Conservation (phyloP, 345 rosid species). For the Eucalyptus polyanthemos region DNA sequence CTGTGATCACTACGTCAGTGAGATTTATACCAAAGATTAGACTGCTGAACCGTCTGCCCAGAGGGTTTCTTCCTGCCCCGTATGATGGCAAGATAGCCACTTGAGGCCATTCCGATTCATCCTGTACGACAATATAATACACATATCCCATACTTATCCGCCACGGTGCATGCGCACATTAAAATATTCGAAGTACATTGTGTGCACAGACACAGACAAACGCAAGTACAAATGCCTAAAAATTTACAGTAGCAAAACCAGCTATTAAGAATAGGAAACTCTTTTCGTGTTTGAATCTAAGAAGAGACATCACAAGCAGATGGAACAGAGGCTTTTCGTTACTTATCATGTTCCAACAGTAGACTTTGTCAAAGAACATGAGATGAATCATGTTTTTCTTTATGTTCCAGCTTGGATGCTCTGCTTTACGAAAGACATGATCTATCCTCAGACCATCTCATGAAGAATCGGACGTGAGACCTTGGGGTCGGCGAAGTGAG, state of each 20-base stretch:
- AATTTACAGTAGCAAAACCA: not conserved
- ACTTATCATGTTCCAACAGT: not conserved
- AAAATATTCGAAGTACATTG: not conserved
- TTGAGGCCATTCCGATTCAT: constrained; percentile 66
- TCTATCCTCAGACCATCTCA: not conserved
- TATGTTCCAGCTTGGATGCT: not conserved
- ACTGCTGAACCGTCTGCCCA: constrained; percentile 38
- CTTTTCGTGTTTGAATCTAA: not conserved
- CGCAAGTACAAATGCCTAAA: not conserved
- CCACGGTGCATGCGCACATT: not conserved
- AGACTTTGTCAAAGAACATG: not conserved
- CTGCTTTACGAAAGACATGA: not conserved
- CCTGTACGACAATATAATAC: constrained; percentile 13
- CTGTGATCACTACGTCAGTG: constrained; percentile 67
- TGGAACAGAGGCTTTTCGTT: not conserved
- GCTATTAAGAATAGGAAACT: not conserved
- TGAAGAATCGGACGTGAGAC: not conserved
- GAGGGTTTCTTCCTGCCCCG: constrained; percentile 54
- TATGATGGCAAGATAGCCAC: constrained; percentile 51
- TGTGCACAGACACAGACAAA: not conserved
- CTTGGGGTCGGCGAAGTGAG: not conserved
- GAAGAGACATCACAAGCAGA: not conserved
- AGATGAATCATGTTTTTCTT: not conserved
- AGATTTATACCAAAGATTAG: constrained; percentile 68
- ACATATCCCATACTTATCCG: not conserved